phyloP scores from a whole-genome alignment of 768 basidiomycete genomes.

The Candolleomyces aberdarensis region DNA sequence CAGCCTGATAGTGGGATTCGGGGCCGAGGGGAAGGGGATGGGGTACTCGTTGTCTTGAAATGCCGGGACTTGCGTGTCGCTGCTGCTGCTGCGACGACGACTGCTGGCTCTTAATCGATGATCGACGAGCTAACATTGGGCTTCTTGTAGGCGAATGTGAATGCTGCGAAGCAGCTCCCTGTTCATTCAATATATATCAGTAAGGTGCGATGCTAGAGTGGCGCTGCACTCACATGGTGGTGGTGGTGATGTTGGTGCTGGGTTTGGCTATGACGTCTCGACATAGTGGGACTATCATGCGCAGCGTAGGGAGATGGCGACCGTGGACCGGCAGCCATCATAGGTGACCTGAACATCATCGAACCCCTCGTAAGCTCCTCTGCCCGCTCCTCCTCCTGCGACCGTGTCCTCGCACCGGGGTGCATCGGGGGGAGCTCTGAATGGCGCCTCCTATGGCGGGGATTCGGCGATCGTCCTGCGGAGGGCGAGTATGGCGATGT shows the following conservation, averaged over 20 bases:
- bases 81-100: neutral
- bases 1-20: constrained; percentile 4
- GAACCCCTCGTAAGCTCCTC: constrained; percentile 9
- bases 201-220: neutral
- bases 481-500: neutral
- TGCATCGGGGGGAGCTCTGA: constrained; percentile 4
- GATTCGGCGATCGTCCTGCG: constrained; percentile 1
- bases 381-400: constrained; percentile 4
- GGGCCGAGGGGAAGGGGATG: constrained; percentile 9
- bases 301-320: constrained; percentile 3
- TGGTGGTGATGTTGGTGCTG: neutral
- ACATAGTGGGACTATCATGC: neutral
- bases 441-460: constrained; percentile 2
- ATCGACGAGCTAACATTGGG: neutral
- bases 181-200: neutral
- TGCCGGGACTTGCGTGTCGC: neutral
- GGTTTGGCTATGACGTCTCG: constrained; percentile 1
- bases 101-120: constrained; percentile 6
- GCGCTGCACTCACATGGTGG: neutral
- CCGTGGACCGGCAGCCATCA: constrained; percentile 5
- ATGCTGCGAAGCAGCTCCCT: neutral
- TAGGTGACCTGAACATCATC: constrained; percentile 12
- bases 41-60: constrained; percentile 5
- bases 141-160: neutral
- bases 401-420: neutral